Percentiles rank a stretch among this genome's conserved stretches.
Conservation (phyloP, 768 basidiomycete species). For the Trametes cinnabarina region DNA sequence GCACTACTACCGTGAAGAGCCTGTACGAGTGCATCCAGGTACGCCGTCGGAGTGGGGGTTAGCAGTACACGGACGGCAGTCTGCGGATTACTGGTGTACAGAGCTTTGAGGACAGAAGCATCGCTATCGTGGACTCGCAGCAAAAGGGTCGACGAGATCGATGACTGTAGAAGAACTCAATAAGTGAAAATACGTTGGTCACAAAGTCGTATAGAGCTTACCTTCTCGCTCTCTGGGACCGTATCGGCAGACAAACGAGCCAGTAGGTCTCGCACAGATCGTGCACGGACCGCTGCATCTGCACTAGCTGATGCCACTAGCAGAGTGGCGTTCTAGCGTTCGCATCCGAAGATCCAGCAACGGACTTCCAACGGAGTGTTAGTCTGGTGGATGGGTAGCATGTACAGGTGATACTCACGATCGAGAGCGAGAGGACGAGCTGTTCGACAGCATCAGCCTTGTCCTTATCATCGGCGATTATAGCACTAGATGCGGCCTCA, state of each 20-base stretch:
- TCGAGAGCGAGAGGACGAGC: conserved; percentile 55
- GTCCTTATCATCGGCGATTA: conserved; percentile 32
- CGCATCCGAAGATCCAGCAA: conserved; percentile 2
- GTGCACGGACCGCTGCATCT: conserved; percentile 56
- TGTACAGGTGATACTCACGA: conserved; percentile 45
- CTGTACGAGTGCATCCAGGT: conserved; percentile 43
- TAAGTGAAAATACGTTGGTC: conserved; percentile 1
- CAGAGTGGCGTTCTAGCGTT: conserved; percentile 23
- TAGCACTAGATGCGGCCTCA: conserved; percentile 38
- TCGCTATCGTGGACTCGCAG: conserved; percentile 69
- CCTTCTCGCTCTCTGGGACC: conserved; percentile 42
- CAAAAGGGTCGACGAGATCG: conserved; percentile 61
- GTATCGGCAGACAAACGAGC: conserved; percentile 32
- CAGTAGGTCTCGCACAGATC: conserved; percentile 59
- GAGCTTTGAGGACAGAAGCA: conserved; percentile 54
- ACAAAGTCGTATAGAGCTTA: conserved; percentile 25
- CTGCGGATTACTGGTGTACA: conserved; percentile 56
- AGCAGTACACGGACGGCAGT: conserved; percentile 29
- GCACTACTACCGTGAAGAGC: conserved; percentile 36
- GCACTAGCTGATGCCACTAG: conserved; percentile 60
- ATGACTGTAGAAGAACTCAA: conserved; percentile 38
- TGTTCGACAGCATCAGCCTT: conserved; percentile 47
- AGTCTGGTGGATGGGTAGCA: too few species aligned
- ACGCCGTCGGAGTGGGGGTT: conserved; percentile 26
- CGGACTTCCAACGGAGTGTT: conserved; percentile 5